Evolutionary conservation across 2,329 filamentous ascomycete species (phyloP).

Genomic region (Ophiostoma sp.): DNA sequence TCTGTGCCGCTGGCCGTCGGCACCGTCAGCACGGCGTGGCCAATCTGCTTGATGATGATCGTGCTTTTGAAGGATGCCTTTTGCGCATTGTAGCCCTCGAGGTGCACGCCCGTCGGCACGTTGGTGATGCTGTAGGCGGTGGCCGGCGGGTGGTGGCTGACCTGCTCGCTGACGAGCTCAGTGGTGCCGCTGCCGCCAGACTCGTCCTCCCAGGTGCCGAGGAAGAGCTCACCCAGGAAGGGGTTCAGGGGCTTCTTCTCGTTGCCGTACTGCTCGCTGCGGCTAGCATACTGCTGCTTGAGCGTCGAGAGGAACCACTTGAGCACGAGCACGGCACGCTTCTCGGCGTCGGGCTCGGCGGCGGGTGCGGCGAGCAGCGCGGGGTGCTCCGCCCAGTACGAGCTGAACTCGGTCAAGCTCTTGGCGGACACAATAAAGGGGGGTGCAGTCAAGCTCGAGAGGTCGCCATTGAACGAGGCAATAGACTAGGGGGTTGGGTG

Average conservation of each 20-base stretch:
- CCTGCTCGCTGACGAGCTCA: slow-evolving; percentile 86
- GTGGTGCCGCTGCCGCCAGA: slow-evolving; percentile 63
- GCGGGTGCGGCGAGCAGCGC: slow-evolving; percentile 75
- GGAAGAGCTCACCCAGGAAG: slow-evolving; percentile 88
- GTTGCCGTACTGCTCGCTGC: slow-evolving; percentile 74
- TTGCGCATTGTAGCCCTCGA: slow-evolving; percentile 91
- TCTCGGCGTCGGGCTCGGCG: slow-evolving; percentile 69
- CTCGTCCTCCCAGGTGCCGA: slow-evolving; percentile 83
- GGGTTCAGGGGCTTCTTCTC: slow-evolving; percentile 98
- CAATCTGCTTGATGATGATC: slow-evolving; percentile 91
- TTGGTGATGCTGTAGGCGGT: slow-evolving; percentile 94
- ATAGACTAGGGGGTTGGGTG: slow-evolving; percentile 48
- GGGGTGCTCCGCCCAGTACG: slow-evolving; percentile 78
- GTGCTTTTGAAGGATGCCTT: slow-evolving; percentile 92
- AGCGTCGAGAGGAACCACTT: slow-evolving; percentile 95
- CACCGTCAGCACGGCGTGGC: slow-evolving; percentile 77
- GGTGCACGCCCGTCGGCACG: slow-evolving; percentile 68
- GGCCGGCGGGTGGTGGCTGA: slow-evolving; percentile 87
- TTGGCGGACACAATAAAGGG: slow-evolving; percentile 77
- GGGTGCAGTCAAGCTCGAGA: slow-evolving; percentile 73
- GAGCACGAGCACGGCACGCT: slow-evolving; percentile 78
- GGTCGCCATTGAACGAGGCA: slow-evolving; percentile 74
- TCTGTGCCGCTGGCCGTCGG: slow-evolving; percentile 39
- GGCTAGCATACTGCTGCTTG: slow-evolving; percentile 73
- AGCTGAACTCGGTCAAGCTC: slow-evolving; percentile 73